Base-by-base conservation (phyloP, 345 rosid genomes). In the Lumnitzera littorea region DNA sequence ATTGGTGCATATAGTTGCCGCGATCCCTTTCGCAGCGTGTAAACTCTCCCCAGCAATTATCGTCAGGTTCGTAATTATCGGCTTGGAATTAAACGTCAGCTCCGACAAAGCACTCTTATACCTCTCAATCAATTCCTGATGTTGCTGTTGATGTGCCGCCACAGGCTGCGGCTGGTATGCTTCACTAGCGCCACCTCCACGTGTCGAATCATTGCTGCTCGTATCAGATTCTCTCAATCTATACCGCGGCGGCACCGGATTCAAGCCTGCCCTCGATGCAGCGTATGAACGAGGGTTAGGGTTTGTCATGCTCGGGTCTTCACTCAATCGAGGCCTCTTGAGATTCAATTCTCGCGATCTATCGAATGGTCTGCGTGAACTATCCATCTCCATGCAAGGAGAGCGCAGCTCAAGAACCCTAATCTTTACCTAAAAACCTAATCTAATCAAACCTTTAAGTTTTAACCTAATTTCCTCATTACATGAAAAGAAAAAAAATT, bases 31-130 rank as follows among this genome's bases (percentile, higher is more conserved):
- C 11, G 99, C 99, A 12, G 89, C 87, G 20, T 84, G 91, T 25
- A 78, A 73, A 83, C 85, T 95, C 74, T 95, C 97, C 36, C 97
- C 99, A 2, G 97, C 99, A 41, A 95, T 95, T 65, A 95, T 91
- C 2, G 96, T 95, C 73, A 95, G 81, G 65, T 88, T 95, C 48
- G 99, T 91, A 23, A 95, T 95, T 50, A 95, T 95, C 20, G 97
- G 99, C 72, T 95, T 95, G 10, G 99, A 95, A 74, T 95, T 95
- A 72, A 95, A 86, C 13, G 96, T 91, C 63, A 95, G 88, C 86
- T 95, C 99, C 2, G 96, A 76, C 0, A 95, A 66, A 10, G 99
- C 99, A 5, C 88, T 76, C 78, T 78, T 83, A 73, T 91, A 95
- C 82, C 88, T 95, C 55, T 77, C 87, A 73, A 95, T 85, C 14